These are phyloP conservation scores for Sisymbrium altissimum DNA, from an alignment of 345 rosid species.

Conservation along the genomic window DNA sequence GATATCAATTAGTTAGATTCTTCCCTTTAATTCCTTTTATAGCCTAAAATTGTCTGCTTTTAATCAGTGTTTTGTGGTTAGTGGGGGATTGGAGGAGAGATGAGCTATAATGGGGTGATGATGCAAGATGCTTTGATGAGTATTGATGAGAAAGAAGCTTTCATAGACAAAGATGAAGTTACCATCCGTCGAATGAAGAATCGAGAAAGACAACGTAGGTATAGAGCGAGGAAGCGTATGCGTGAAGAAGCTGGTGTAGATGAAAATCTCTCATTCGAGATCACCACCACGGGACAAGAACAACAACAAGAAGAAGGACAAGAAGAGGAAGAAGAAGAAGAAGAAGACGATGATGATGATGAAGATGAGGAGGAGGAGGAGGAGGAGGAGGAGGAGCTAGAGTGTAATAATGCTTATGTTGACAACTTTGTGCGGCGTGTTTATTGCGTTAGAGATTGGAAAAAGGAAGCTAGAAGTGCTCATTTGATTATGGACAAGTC, in stretches of 20 bases:
- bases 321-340: constrained; percentile 17
- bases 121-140: constrained; percentile 32
- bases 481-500: constrained; percentile 26
- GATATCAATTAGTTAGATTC: no score
- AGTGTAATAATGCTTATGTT: constrained; percentile 28
- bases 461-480: constrained; percentile 69
- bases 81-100: constrained; percentile 43
- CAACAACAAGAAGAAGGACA: constrained; percentile 2
- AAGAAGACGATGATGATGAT: constrained; percentile 17
- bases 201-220: constrained; percentile 75
- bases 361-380: constrained; percentile 20
- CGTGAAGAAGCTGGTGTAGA: constrained; percentile 44
- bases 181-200: constrained; percentile 66
- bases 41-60: background rate
- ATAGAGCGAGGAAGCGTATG: constrained; percentile 61
- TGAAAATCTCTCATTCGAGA: constrained; percentile 11
- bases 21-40: no score
- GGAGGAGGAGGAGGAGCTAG: constrained; percentile 27
- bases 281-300: background rate
- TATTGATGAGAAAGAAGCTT: constrained; percentile 32
- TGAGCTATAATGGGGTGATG: constrained; percentile 27
- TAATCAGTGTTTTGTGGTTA: constrained; percentile 2
- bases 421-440: constrained; percentile 33
- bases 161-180: constrained; percentile 32
- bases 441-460: constrained; percentile 63